Percentiles rank a stretch among this genome's conserved stretches.
phyloP scores from a whole-genome alignment of 139 green algal genomes.

The Volvox africanus region DNA sequence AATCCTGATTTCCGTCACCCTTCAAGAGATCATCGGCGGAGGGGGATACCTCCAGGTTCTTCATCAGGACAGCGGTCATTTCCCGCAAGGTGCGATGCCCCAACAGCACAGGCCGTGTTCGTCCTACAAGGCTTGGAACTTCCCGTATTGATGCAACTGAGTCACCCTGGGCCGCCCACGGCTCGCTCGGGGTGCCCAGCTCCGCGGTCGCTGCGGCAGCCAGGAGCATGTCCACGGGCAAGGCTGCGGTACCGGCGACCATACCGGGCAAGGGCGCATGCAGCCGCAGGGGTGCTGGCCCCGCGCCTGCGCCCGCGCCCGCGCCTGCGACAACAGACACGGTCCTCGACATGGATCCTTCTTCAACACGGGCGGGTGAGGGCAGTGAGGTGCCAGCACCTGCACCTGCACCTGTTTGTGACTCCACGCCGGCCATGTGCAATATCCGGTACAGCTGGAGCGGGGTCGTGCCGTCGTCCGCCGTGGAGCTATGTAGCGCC shows the following conservation, averaged over 20 bases:
- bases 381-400: no score
- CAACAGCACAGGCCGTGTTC: no score
- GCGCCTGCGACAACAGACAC: no score
- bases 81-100: no score
- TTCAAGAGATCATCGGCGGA: background rate
- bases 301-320: no score
- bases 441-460: slow-evolving; percentile 7
- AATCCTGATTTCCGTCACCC: no score
- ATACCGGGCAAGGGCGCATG: background rate
- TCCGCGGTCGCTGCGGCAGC: background rate
- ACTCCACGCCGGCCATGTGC: background rate
- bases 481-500: background rate
- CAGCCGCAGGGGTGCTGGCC: background rate
- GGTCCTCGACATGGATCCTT: no score
- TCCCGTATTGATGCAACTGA: background rate
- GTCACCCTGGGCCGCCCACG: background rate
- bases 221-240: background rate
- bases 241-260: background rate
- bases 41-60: background rate
- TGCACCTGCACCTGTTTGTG: no score
- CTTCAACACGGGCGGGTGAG: no score
- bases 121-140: background rate
- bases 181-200: background rate
- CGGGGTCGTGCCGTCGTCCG: slow-evolving; percentile 7
- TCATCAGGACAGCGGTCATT: no score